A percentile compares a stretch with the other conserved stretches of the same genome.
Evolutionary conservation across 164 flowering plant genomes (phyloP).

Genomic region (Berberis vulgaris): DNA sequence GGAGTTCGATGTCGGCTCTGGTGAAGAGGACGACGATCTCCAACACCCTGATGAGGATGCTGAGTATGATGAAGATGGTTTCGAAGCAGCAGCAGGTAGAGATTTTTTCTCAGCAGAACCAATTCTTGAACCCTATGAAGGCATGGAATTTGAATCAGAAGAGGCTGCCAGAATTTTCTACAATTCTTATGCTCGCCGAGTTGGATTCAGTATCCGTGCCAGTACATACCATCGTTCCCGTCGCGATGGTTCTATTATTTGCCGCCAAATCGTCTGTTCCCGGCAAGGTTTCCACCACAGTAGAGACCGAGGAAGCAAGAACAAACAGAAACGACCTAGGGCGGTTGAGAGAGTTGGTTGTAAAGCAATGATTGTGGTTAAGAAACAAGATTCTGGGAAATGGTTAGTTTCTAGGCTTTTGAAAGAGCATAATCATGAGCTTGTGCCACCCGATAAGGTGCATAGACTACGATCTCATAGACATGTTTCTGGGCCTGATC

Average conservation of each 20-base stretch:
- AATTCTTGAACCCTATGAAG: background rate
- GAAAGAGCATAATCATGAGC: conserved; percentile 6
- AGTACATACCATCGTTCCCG: conserved; percentile 2
- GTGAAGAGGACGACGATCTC: too few species aligned
- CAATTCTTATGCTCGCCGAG: conserved; percentile 2
- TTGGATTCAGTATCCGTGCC: conserved; percentile 3
- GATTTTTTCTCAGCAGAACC: background rate
- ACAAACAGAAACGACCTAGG: background rate
- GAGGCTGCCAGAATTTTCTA: conserved; percentile 9
- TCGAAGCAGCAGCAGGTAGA: too few species aligned
- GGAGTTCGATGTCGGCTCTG: too few species aligned
- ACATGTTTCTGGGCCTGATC: conserved; percentile 5
- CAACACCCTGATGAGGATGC: too few species aligned
- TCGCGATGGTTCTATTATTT: conserved; percentile 7
- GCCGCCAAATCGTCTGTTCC: conserved; percentile 4
- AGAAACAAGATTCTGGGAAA: conserved; percentile 9
- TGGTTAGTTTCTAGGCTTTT: conserved; percentile 2
- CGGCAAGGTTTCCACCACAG: conserved; percentile 4
- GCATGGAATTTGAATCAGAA: conserved; percentile 34
- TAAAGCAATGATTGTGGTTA: conserved; percentile 6
- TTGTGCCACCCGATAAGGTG: conserved; percentile 6
- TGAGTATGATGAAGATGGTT: too few species aligned
- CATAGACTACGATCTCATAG: conserved; percentile 7
- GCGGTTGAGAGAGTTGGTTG: conserved; percentile 4
- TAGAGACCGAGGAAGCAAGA: background rate